Conservation (phyloP, 352 stramenopile species). For the Phytophthora nicotianae region DNA sequence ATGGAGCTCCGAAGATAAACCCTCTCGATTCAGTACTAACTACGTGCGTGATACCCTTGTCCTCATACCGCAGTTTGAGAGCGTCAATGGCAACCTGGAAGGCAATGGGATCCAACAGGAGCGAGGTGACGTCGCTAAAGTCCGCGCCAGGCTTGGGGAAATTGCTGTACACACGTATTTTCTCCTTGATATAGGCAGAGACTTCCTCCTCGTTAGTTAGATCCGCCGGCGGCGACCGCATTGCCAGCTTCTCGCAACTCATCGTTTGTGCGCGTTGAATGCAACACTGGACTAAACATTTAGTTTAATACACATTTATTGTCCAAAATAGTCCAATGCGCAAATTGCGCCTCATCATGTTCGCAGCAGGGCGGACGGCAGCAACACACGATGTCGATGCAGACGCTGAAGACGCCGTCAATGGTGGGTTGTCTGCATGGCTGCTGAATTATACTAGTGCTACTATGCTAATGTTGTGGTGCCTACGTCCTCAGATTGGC, state of each 20-base stretch:
- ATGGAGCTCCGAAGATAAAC: conserved; percentile 82
- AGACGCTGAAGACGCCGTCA: neutral
- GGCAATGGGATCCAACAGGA: conserved; percentile 69
- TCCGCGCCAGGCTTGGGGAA: conserved; percentile 59
- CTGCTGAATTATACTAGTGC: neutral
- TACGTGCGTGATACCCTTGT: conserved; percentile 73
- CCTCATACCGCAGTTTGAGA: conserved; percentile 62
- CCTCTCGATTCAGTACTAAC: conserved; percentile 80
- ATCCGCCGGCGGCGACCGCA: conserved; percentile 33
- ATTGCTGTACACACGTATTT: conserved; percentile 73
- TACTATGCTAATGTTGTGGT: conserved; percentile 2
- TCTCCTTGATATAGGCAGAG: conserved; percentile 61
- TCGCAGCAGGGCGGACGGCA: conserved; percentile 33
- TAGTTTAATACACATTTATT: conserved; percentile 4
- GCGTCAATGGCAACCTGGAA: conserved; percentile 81
- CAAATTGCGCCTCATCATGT: conserved; percentile 38
- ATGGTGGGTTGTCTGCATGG: conserved; percentile 3
- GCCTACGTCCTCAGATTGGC: conserved; percentile 44
- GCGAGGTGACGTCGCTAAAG: conserved; percentile 77
- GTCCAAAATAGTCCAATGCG: conserved; percentile 3
- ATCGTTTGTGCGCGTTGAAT: conserved; percentile 20
- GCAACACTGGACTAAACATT: neutral
- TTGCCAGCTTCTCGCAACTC: conserved; percentile 30
- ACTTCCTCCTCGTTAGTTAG: conserved; percentile 59
- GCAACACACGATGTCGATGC: conserved; percentile 1